These are phyloP conservation scores for Metschnikowia peoriensis DNA, from an alignment of 805 yeast species.

Conservation along the genomic window DNA sequence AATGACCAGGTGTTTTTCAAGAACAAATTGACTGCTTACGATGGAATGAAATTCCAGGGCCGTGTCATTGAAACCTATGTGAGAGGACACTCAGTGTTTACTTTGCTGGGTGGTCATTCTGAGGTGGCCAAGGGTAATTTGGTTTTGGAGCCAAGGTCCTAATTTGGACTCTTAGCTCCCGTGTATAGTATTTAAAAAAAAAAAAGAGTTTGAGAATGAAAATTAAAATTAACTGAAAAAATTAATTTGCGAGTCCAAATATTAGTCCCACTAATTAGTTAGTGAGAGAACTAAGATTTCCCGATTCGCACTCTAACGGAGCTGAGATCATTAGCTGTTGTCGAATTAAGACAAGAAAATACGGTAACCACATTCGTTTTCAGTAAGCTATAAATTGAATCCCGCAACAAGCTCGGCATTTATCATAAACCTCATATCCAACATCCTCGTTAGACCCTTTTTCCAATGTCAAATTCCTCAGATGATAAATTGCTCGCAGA, in stretches of 20 bases:
- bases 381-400: too few relatives aligned
- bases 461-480: slow-evolving; percentile 1
- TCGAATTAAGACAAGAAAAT: too few relatives aligned
- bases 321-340: too few relatives aligned
- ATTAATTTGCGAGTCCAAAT: too few relatives aligned
- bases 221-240: too few relatives aligned
- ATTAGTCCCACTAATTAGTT: too few relatives aligned
- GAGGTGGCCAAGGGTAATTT: slow-evolving; percentile 57
- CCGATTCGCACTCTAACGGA: too few relatives aligned
- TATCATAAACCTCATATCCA: neutral
- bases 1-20: slow-evolving; percentile 67
- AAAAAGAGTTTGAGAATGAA: too few relatives aligned
- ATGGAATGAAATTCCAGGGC: slow-evolving; percentile 68
- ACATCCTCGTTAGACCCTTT: too few relatives aligned
- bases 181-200: neutral
- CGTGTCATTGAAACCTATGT: slow-evolving; percentile 76
- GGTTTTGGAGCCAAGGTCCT: slow-evolving; percentile 56
- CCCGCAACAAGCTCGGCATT: neutral
- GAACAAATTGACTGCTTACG: slow-evolving; percentile 85
- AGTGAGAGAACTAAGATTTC: too few relatives aligned
- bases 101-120: slow-evolving; percentile 53
- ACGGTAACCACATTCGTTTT: too few relatives aligned
- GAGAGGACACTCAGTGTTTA: slow-evolving; percentile 71
- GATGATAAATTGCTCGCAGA: slow-evolving; percentile 14
- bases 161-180: neutral